These are phyloP conservation scores for Garcia nutans DNA, from an alignment of 345 rosid genomes.

Conservation along the genomic window DNA sequence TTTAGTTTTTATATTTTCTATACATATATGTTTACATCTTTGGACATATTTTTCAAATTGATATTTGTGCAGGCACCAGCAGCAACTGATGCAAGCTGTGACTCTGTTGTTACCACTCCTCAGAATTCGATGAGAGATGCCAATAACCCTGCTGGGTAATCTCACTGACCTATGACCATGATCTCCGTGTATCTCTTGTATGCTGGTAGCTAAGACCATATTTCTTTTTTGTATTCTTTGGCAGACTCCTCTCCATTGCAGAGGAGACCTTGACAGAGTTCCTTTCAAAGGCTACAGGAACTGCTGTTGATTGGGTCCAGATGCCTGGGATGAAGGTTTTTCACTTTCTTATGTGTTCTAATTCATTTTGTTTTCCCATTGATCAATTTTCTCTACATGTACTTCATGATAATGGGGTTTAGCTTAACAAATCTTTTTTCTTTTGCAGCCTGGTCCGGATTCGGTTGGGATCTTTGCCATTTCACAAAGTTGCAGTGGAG, in stretches of 20 bases:
- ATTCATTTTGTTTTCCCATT: background rate
- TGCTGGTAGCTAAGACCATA: background rate
- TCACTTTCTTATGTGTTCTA: background rate
- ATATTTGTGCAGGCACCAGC: constrained; percentile 52
- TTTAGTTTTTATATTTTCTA: background rate
- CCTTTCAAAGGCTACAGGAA: constrained; percentile 99
- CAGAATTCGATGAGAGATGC: constrained; percentile 94
- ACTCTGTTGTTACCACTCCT: constrained; percentile 93
- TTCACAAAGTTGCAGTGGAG: constrained; percentile 98
- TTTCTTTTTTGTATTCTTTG: constrained; percentile 14
- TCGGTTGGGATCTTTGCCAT: constrained; percentile 99
- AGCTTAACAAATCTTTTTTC: background rate
- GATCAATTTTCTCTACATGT: background rate
- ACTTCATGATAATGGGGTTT: background rate
- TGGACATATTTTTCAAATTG: constrained; percentile 13
- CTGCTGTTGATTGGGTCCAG: constrained; percentile 99
- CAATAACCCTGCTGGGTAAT: constrained; percentile 97
- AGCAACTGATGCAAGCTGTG: constrained; percentile 90
- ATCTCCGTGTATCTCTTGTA: background rate
- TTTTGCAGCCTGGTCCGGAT: constrained; percentile 99
- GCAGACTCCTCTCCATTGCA: constrained; percentile 96
- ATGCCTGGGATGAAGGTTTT: constrained; percentile 99
- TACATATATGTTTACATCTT: background rate
- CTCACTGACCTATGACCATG: background rate
- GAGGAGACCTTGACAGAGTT: constrained; percentile 99